Evolutionary conservation across 169 alveolate genomes (phyloP), one percentile per base, ranked within the genome.

Genomic region (Eimeria acervulina): DNA sequence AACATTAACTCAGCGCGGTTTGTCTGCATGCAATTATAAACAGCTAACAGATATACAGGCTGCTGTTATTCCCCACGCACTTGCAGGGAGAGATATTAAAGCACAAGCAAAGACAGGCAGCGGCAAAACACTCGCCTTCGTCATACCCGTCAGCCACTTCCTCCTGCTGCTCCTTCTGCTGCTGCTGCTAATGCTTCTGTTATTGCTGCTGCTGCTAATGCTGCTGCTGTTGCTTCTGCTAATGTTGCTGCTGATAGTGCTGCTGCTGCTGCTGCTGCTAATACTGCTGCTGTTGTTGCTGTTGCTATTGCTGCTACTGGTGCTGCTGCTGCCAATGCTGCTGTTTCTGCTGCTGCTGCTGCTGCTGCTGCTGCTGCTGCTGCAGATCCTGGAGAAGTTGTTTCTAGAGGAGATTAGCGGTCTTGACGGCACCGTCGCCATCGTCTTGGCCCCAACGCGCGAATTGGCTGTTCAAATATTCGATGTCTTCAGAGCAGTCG

Each of bases 391-490:
- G 59, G 99, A 99, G 97, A 97, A 98, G 80, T 97, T 99, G 66
- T 98, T 97, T 96, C 90, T 98, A 47, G 97, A 97, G 55, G 97
- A 97, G 95, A 97, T 98, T 97, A 91, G 95, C 68, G 90, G 89
- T 93, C 81, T 95, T 92, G 97, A 96, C 90, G 98, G 99, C 17
- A 97, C 98, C 33, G 99, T 99, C 8, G 99, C 99, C 12, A 70
- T 99, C 21, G 92, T 99, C 31, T 85, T 99, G 28, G 97, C 99
- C 47, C 99, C 99, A 15, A 98, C 99, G 19, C 95, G 99, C 95
- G 99, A 99, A 96, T 97, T 99, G 55, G 99, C 99, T 21, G 98
- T 98, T 61, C 98, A 99, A 95, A 98, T 98, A 40, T 98, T 98
- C 95, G 99, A 98, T 95, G 99, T 98, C 1, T 96, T 98, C 55